Evolutionary conservation across 805 yeast genomes (phyloP).

Genomic region (Saccharomycopsis sp.): DNA sequence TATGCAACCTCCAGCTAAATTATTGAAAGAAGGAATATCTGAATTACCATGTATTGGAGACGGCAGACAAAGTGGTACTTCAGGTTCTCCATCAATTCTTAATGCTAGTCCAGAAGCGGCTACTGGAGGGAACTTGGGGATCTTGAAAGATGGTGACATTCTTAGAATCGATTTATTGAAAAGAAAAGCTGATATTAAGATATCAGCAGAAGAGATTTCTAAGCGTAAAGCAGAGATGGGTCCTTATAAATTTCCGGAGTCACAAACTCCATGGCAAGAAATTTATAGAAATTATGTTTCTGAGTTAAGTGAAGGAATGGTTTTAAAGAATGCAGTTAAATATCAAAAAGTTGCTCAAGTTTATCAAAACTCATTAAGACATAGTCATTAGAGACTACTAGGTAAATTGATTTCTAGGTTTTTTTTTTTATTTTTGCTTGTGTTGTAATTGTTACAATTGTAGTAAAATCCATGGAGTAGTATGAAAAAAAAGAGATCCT

Average conservation of each 20-base stretch:
- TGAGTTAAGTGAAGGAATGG: slow-evolving; percentile 26
- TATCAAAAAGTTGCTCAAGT: slow-evolving; percentile 24
- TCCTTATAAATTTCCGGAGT: slow-evolving; percentile 20
- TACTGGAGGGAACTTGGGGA: slow-evolving; percentile 23
- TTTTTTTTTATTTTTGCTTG: too few species aligned
- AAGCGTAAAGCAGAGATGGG: slow-evolving; percentile 20
- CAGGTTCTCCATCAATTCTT: slow-evolving; percentile 26
- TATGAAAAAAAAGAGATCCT: too few species aligned
- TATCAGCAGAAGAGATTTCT: slow-evolving; percentile 21
- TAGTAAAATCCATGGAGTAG: too few species aligned
- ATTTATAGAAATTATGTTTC: slow-evolving; percentile 25
- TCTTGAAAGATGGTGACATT: slow-evolving; percentile 24
- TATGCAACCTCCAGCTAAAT: slow-evolving; percentile 25
- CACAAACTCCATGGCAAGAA: slow-evolving; percentile 28
- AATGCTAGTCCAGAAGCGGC: slow-evolving; percentile 26
- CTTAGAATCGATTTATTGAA: slow-evolving; percentile 23
- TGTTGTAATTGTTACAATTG: too few species aligned
- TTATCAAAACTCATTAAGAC: slow-evolving; percentile 20
- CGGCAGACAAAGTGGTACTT: slow-evolving; percentile 26
- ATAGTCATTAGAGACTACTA: slow-evolving; percentile 23
- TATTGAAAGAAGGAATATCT: slow-evolving; percentile 22
- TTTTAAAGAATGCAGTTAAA: slow-evolving; percentile 24
- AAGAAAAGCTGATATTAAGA: slow-evolving; percentile 23
- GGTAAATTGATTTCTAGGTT: too few species aligned
- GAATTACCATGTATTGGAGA: slow-evolving; percentile 26